A percentile compares a stretch with the other conserved stretches of the same genome.
These are phyloP conservation scores for Nigrospora osmanthi DNA, from an alignment of 2,329 filamentous ascomycete genomes.

Conservation along the genomic window DNA sequence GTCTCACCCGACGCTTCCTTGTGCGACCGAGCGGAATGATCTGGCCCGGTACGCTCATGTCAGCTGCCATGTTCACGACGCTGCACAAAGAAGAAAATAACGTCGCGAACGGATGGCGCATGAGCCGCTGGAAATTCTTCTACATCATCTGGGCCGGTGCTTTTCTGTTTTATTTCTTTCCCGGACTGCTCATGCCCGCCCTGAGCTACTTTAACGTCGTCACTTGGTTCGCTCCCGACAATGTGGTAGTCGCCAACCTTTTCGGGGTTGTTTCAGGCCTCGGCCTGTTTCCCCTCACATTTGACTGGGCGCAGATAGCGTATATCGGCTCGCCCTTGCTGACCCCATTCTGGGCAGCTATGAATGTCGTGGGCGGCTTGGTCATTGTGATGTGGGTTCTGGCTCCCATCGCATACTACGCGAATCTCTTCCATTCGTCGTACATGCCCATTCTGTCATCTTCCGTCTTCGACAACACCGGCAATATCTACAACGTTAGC, in stretches of 20 bases:
- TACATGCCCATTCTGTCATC: constrained; percentile 84
- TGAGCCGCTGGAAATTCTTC: constrained; percentile 81
- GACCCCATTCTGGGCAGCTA: constrained; percentile 78
- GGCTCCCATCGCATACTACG: constrained; percentile 74
- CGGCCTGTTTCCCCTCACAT: constrained; percentile 76
- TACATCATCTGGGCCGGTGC: constrained; percentile 62
- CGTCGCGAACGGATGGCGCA: constrained; percentile 72
- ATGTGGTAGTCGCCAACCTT: constrained; percentile 77
- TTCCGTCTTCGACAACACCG: constrained; percentile 79
- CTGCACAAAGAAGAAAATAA: constrained; percentile 81
- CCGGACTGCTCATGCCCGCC: constrained; percentile 73
- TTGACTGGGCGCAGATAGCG: constrained; percentile 87
- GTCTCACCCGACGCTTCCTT: constrained; percentile 70
- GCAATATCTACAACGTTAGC: constrained; percentile 71
- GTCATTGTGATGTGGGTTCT: constrained; percentile 80
- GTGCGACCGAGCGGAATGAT: constrained; percentile 86
- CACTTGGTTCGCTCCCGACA: constrained; percentile 83
- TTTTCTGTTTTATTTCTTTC: constrained; percentile 79
- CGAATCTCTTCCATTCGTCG: constrained; percentile 70
- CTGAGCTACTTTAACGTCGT: constrained; percentile 85
- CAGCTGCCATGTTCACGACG: constrained; percentile 81
- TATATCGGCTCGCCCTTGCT: constrained; percentile 80
- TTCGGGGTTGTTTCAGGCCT: constrained; percentile 82
- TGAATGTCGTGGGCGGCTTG: constrained; percentile 76
- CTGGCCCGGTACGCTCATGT: constrained; percentile 84